Conservation (phyloP, 129 eudicot genomes). For the Flaveria trinervia region DNA sequence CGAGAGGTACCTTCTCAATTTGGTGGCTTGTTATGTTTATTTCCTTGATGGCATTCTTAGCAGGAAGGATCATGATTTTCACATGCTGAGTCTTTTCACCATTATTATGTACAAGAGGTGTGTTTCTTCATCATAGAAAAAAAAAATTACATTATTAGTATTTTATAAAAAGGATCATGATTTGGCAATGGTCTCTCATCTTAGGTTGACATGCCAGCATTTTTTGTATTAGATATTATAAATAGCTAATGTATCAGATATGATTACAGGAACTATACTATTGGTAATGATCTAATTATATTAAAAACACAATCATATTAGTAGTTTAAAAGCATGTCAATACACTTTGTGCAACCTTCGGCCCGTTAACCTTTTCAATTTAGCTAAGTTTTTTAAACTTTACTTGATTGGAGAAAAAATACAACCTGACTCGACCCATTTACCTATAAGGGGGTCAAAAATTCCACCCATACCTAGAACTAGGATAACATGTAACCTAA, state of each 20-base stretch:
- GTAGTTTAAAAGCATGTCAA: too few species aligned
- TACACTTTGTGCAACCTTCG: too few species aligned
- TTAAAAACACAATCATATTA: too few species aligned
- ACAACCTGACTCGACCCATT: not conserved
- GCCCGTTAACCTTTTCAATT: not conserved
- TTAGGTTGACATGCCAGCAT: not conserved
- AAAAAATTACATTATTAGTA: constrained; percentile 9
- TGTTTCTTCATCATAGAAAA: constrained; percentile 32
- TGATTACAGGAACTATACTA: too few species aligned
- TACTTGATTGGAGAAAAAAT: not conserved
- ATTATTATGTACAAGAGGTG: constrained; percentile 42
- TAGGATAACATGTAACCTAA: too few species aligned
- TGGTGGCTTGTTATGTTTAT: constrained; percentile 38
- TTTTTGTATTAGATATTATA: not conserved
- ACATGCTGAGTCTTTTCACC: constrained; percentile 34
- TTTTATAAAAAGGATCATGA: not conserved
- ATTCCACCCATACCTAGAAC: not conserved
- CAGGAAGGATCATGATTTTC: constrained; percentile 43
- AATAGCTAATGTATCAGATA: not conserved
- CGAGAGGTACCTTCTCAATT: constrained; percentile 42
- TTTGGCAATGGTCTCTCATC: too few species aligned
- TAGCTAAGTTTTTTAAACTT: not conserved
- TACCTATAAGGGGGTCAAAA: not conserved
- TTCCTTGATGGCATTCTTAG: constrained; percentile 30
- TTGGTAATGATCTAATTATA: too few species aligned